Percentiles rank a stretch among this genome's conserved stretches.
Conservation (phyloP, 2,329 filamentous ascomycete species). For the Tolypocladium guangdongense region DNA sequence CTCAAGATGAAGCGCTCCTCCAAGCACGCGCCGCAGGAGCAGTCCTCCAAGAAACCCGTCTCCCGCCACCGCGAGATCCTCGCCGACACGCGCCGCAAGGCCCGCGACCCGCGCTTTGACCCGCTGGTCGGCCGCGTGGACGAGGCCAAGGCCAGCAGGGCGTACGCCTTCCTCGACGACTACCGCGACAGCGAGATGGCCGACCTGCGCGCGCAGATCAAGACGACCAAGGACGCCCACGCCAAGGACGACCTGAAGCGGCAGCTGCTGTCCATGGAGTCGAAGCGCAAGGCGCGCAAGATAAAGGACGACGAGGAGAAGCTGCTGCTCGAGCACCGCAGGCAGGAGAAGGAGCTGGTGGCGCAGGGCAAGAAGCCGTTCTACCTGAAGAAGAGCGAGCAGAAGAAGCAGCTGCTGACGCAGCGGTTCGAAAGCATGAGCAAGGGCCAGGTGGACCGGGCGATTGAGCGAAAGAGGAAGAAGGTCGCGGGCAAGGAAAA, state of each 20-base stretch:
- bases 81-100: constrained; percentile 40
- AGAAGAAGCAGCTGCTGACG: constrained; percentile 75
- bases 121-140: constrained; percentile 43
- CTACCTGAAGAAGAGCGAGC: constrained; percentile 84
- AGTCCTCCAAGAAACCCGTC: constrained; percentile 75
- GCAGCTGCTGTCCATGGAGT: constrained; percentile 67
- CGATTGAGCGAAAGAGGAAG: constrained; percentile 80
- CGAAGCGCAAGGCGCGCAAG: constrained; percentile 58
- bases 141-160: constrained; percentile 50
- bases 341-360: constrained; percentile 74
- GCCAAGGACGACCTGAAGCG: constrained; percentile 62
- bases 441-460: constrained; percentile 70
- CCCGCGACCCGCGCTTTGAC: constrained; percentile 85
- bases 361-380: constrained; percentile 86
- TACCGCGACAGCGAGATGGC: constrained; percentile 79
- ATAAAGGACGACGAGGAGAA: constrained; percentile 59
- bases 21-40: constrained; percentile 82
- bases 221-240: constrained; percentile 49
- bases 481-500: constrained; percentile 81
- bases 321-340: constrained; percentile 64
- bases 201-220: constrained; percentile 57
- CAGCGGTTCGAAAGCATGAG: constrained; percentile 77
- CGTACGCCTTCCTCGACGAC: constrained; percentile 80
- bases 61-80: constrained; percentile 69
- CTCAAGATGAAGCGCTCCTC: constrained; percentile 34